Evolutionary conservation across 495 filamentous ascomycete species (phyloP), one percentile per base, ranked within the genome.

Genomic region (Aspergillus sclerotioniger): DNA sequence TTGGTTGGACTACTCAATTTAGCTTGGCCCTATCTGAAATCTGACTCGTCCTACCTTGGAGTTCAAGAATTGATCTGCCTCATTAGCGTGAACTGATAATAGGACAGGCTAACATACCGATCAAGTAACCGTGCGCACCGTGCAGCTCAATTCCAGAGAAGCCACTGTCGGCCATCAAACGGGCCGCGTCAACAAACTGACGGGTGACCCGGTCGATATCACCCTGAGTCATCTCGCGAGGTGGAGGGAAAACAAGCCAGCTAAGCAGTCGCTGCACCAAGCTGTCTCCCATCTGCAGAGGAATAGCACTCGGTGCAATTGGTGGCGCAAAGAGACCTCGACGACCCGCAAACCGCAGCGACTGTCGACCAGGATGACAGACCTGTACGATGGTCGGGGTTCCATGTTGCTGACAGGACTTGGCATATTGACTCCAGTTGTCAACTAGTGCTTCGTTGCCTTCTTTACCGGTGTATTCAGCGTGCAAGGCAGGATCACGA

Each of bases 321-420:
- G 77, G 70, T 25, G 74, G 67, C 0, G 67, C 70, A 31, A 81
- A 77, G 29, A 82, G 56, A 0, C 76, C 67, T 19, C 82, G 70
- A 7, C 65, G 61, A 0, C 83, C 83, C 0, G 77, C 72, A 6
- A 69, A 65, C 1, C 72, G 65, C 7, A 75, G 73, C 0, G 79
- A 82, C 58, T 87, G 84, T 0, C 83, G 75, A 3, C 83, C 84
- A 0, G 83, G 81, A 54, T 88, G 84, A 62, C 75, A 79, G 54
- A 87, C 62, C 59, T 88, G 83, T 2, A 84, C 74, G 29, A 87
- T 70, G 9, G 72, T 61, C 0, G 82, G 78, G 3, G 82, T 76
- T 21, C 74, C 77, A 45, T 77, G 64, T 17, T 73, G 65, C 55
- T 83, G 76, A 59, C 64, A 68, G 39, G 76, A 64, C 8, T 67